Conservation (phyloP, 1,284 basidiomycete species). For the Cutaneotrichosporon arboriforme region DNA sequence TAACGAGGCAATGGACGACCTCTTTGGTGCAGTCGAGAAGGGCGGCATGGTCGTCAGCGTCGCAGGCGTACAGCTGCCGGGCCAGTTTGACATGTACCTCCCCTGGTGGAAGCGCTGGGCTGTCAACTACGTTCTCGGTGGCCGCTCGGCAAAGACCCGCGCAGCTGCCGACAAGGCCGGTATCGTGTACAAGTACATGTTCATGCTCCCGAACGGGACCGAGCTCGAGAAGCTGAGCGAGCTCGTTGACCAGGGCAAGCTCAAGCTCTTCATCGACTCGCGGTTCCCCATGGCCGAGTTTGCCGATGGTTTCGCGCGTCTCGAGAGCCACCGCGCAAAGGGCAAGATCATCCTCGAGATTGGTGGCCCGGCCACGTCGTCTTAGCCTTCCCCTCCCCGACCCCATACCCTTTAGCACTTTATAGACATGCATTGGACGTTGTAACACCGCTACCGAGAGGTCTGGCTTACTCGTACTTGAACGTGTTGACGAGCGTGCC, state of each 20-base stretch:
- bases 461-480: constrained; percentile 5
- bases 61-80: constrained; percentile 10
- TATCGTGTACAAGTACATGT: constrained; percentile 18
- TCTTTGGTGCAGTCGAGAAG: constrained; percentile 1
- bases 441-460: not conserved
- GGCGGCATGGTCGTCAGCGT: constrained; percentile 17
- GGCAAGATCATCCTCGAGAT: constrained; percentile 18
- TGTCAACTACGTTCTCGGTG: not conserved
- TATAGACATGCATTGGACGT: not conserved
- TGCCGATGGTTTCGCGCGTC: constrained; percentile 11
- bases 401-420: not conserved
- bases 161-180: not conserved
- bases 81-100: constrained; percentile 5
- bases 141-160: not conserved
- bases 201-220: constrained; percentile 17
- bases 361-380: not conserved
- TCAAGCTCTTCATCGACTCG: constrained; percentile 14
- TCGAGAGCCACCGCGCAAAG: constrained; percentile 17
- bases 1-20: not conserved
- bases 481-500: constrained; percentile 47
- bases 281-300: constrained; percentile 7
- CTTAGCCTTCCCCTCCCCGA: no score
- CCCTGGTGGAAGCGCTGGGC: constrained; percentile 3
- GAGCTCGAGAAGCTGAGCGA: constrained; percentile 11
- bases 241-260: constrained; percentile 14